These are phyloP conservation scores for Penicillium diatomitis DNA, from an alignment of 495 filamentous ascomycete species.

Conservation along the genomic window DNA sequence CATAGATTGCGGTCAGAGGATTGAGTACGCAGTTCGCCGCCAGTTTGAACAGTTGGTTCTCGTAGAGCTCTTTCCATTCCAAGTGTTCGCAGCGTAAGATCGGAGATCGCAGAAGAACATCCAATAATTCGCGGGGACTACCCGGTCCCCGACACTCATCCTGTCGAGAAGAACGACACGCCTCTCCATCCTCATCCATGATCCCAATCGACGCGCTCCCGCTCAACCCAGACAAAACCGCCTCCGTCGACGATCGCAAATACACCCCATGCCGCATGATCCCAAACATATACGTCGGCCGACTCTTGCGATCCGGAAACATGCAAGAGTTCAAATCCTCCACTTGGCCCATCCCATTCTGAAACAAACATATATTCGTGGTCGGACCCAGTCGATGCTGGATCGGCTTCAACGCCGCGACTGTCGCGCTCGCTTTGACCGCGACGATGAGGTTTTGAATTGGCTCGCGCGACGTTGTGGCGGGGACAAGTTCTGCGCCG, in stretches of 20 bases:
- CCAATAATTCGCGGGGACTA: conserved; percentile 16
- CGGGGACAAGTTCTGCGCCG: conserved; percentile 7
- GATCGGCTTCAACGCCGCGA: conserved; percentile 12
- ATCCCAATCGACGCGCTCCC: conserved; percentile 9
- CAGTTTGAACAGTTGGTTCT: conserved; percentile 59
- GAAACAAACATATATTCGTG: conserved; percentile 16
- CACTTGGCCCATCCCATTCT: conserved; percentile 18
- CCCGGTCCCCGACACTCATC: neutral
- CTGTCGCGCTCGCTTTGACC: conserved; percentile 16
- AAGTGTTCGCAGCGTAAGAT: conserved; percentile 22
- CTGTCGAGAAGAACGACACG: no score
- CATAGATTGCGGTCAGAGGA: conserved; percentile 59
- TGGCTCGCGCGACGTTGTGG: neutral
- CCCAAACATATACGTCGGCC: conserved; percentile 16
- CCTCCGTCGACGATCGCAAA: conserved; percentile 10
- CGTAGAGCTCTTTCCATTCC: conserved; percentile 18
- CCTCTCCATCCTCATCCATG: neutral
- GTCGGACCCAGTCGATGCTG: conserved; percentile 15
- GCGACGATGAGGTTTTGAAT: conserved; percentile 17
- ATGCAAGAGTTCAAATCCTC: conserved; percentile 12
- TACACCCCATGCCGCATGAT: conserved; percentile 18
- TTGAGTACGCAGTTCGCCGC: conserved; percentile 66
- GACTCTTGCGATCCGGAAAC: conserved; percentile 5
- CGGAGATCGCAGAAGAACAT: conserved; percentile 20
- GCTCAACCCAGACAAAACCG: conserved; percentile 12